Conservation (phyloP, 1,139 yeast species). For the Hansenula anomala region DNA sequence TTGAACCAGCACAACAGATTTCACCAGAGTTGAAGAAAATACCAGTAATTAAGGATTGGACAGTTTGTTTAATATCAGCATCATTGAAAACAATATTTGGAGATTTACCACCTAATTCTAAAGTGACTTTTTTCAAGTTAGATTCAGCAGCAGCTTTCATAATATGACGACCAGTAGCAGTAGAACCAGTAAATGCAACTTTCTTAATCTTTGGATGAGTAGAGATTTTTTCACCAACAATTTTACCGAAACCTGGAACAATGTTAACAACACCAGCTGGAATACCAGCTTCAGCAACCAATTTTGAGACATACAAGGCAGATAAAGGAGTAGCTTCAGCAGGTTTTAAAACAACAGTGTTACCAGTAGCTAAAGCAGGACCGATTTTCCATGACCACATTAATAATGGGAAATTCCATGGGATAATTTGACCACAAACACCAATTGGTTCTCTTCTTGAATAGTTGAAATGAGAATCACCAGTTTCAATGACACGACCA, state of each 20-base stretch:
- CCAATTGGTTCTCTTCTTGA: slow-evolving; percentile 60
- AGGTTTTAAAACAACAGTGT: slow-evolving; percentile 74
- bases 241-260: slow-evolving; percentile 62
- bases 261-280: slow-evolving; percentile 80
- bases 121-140: slow-evolving; percentile 71
- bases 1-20: slow-evolving; percentile 69
- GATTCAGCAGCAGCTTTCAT: slow-evolving; percentile 67
- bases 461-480: slow-evolving; percentile 47
- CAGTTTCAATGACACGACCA: slow-evolving; percentile 60
- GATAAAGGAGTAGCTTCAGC: slow-evolving; percentile 83
- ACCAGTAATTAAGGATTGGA: slow-evolving; percentile 41
- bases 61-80: slow-evolving; percentile 48
- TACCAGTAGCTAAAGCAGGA: slow-evolving; percentile 81
- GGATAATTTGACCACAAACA: slow-evolving; percentile 76
- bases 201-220: slow-evolving; percentile 60
- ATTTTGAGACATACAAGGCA: slow-evolving; percentile 59
- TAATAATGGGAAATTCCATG: too few species aligned
- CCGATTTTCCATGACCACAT: slow-evolving; percentile 80
- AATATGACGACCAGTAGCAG: slow-evolving; percentile 73
- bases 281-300: slow-evolving; percentile 67
- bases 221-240: slow-evolving; percentile 57
- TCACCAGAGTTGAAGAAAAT: slow-evolving; percentile 64
- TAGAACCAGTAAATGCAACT: slow-evolving; percentile 85
- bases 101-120: slow-evolving; percentile 66
- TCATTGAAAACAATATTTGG: slow-evolving; percentile 59